Conservation (phyloP, 2,329 filamentous ascomycete genomes). For the Hymenoscyphus salicellus region DNA sequence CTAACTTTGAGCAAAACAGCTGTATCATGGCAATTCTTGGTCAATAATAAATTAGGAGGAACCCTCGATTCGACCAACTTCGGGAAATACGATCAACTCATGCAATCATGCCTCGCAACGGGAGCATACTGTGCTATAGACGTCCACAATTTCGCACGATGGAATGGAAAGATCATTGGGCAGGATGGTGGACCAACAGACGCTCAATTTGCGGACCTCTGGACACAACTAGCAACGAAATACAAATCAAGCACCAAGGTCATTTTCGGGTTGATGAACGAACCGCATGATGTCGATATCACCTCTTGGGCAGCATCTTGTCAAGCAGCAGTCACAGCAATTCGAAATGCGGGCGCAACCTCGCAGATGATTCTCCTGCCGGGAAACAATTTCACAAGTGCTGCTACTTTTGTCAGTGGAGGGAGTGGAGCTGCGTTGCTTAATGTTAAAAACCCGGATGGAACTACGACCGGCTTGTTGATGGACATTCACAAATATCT, state of each 20-base stretch:
- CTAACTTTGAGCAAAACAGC: conserved; percentile 28
- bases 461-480: conserved; percentile 50
- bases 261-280: conserved; percentile 67
- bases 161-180: conserved; percentile 60
- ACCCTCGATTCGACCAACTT: conserved; percentile 49
- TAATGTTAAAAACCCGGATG: conserved; percentile 56
- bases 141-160: conserved; percentile 57
- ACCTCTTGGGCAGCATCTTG: conserved; percentile 55
- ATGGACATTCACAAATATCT: conserved; percentile 61
- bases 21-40: conserved; percentile 58
- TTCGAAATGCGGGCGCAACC: conserved; percentile 58
- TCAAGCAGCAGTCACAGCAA: conserved; percentile 62
- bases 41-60: conserved; percentile 48
- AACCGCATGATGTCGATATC: conserved; percentile 43
- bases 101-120: conserved; percentile 54
- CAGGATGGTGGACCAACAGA: conserved; percentile 58
- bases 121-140: conserved; percentile 60
- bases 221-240: conserved; percentile 56
- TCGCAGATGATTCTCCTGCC: conserved; percentile 64
- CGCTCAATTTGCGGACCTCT: conserved; percentile 56
- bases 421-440: conserved; percentile 51
- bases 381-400: conserved; percentile 57
- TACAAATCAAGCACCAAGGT: conserved; percentile 52
- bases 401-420: conserved; percentile 46
- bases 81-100: conserved; percentile 52